phyloP scores from a whole-genome alignment of 2,329 filamentous ascomycete species.

The Ophiocordyceps robertsii region DNA sequence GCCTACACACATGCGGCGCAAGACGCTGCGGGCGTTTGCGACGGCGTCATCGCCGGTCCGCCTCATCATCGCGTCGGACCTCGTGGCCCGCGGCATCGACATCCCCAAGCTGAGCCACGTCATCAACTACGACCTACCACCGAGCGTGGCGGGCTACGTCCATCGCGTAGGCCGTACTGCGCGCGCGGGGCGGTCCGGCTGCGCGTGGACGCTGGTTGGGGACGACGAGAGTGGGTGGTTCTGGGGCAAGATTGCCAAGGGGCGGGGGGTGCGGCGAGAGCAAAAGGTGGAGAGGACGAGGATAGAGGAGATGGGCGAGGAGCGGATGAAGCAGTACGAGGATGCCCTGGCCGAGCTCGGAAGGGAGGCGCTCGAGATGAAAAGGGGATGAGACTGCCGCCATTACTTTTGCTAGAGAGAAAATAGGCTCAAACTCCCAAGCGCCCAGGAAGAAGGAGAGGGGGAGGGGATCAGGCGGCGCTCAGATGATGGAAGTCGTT shows the following conservation, averaged over 20 bases:
- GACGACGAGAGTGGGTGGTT: conserved; percentile 85
- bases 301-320: conserved; percentile 33
- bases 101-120: conserved; percentile 68
- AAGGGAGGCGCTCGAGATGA: conserved; percentile 36
- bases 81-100: conserved; percentile 86
- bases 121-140: conserved; percentile 85
- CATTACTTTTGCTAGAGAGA: not conserved
- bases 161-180: conserved; percentile 89
- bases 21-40: conserved; percentile 54
- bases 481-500: not conserved
- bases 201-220: conserved; percentile 77
- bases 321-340: conserved; percentile 34
- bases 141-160: conserved; percentile 69
- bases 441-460: not conserved
- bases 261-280: conserved; percentile 32
- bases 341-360: conserved; percentile 48
- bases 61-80: conserved; percentile 79
- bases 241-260: conserved; percentile 63
- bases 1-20: conserved; percentile 55
- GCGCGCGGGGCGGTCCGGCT: conserved; percentile 59
- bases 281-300: conserved; percentile 33
- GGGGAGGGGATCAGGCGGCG: not conserved
- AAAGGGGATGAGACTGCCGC: conserved; percentile 8
- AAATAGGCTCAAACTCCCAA: not conserved
- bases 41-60: conserved; percentile 52